A percentile compares a stretch with the other conserved stretches of the same genome.
These are phyloP conservation scores for Coemansia sp. DNA, from an alignment of 192 early-diverging fungal species.

Conservation along the genomic window DNA sequence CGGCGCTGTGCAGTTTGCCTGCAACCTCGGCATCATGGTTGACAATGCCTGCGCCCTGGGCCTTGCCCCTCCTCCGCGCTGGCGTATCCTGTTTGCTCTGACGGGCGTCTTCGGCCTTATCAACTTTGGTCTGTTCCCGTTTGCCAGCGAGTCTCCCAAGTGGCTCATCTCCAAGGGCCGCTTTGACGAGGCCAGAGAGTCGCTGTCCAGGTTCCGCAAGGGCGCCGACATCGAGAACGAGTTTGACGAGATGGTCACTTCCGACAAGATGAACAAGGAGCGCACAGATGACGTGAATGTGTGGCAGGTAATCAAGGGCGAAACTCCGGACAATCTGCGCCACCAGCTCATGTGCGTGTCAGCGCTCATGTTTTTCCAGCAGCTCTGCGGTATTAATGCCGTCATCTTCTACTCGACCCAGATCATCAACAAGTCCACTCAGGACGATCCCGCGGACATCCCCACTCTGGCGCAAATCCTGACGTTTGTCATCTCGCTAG, in stretches of 20 bases:
- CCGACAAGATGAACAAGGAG: conserved; percentile 41
- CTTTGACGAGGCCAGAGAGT: conserved; percentile 56
- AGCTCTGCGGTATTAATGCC: conserved; percentile 82
- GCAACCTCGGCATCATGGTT: conserved; percentile 76
- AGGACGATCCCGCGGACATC: conserved; percentile 48
- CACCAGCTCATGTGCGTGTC: conserved; percentile 63
- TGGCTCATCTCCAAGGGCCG: conserved; percentile 66
- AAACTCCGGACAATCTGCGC: conserved; percentile 56
- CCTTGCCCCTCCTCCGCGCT: conserved; percentile 59
- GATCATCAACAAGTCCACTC: conserved; percentile 63
- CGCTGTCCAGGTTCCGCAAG: conserved; percentile 57
- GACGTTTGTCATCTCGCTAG: conserved; percentile 48
- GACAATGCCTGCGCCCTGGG: conserved; percentile 64
- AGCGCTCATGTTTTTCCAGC: conserved; percentile 71
- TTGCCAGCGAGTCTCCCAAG: conserved; percentile 76
- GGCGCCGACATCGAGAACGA: conserved; percentile 59
- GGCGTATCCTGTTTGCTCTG: conserved; percentile 69
- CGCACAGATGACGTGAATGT: conserved; percentile 51
- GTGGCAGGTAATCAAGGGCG: conserved; percentile 54
- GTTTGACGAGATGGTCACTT: conserved; percentile 60
- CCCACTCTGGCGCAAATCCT: conserved; percentile 54
- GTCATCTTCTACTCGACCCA: conserved; percentile 84
- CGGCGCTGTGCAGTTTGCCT: conserved; percentile 68
- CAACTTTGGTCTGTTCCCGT: conserved; percentile 59
- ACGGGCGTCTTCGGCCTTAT: conserved; percentile 61